These are phyloP conservation scores for Goffeauzyma gilvescens DNA, from an alignment of 768 basidiomycete genomes.

Conservation along the genomic window DNA sequence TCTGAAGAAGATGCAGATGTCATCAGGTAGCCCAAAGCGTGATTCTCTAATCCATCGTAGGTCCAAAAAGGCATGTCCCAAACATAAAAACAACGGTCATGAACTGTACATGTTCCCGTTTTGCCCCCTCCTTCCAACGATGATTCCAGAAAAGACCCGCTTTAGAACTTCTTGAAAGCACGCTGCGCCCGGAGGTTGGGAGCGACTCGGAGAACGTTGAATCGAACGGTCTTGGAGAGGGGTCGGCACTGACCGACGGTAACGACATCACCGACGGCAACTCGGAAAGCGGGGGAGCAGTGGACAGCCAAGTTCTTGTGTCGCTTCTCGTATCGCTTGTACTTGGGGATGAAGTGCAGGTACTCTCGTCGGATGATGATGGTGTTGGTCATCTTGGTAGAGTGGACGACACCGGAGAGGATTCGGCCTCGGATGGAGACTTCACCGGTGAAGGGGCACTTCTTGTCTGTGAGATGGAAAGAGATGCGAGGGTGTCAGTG, in stretches of 20 bases:
- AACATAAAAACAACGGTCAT: no score
- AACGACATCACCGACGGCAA: slow-evolving; percentile 77
- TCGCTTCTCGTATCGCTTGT: slow-evolving; percentile 77
- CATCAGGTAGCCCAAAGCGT: no score
- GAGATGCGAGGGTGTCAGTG: neutral
- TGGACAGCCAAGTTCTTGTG: slow-evolving; percentile 98
- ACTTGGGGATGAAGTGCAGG: slow-evolving; percentile 62
- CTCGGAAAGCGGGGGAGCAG: slow-evolving; percentile 96
- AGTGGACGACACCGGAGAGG: slow-evolving; percentile 89
- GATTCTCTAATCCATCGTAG: no score
- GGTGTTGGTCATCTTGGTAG: slow-evolving; percentile 98
- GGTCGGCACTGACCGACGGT: slow-evolving; percentile 99
- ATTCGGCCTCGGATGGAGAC: slow-evolving; percentile 98
- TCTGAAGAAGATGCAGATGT: no score
- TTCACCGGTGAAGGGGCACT: slow-evolving; percentile 95
- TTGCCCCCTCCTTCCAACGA: no score
- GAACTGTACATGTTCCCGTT: no score
- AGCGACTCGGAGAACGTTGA: slow-evolving; percentile 87
- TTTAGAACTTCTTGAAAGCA: slow-evolving; percentile 76
- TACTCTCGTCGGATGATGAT: slow-evolving; percentile 66
- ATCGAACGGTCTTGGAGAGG: slow-evolving; percentile 93
- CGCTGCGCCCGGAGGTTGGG: slow-evolving; percentile 41
- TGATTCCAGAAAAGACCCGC: no score
- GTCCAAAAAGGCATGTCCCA: no score
- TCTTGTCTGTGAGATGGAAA: slow-evolving; percentile 56